phyloP scores from a whole-genome alignment of 345 rosid genomes.

The Firmiana major region DNA sequence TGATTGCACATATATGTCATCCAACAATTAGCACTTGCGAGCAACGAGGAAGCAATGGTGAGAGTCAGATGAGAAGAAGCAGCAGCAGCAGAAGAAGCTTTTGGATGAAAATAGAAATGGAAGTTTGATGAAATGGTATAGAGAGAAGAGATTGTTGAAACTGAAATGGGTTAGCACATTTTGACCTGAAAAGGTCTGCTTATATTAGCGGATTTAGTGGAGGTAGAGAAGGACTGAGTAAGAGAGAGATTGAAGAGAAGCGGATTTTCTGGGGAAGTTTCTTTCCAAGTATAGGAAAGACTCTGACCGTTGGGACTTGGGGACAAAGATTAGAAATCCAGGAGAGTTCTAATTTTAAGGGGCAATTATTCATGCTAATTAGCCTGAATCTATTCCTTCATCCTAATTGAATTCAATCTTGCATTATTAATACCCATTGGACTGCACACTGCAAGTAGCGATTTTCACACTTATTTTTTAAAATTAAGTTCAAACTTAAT shows the following conservation, averaged over 20 bases:
- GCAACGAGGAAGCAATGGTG: neutral
- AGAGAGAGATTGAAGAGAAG: slow-evolving; percentile 10
- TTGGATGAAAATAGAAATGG: neutral
- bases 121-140: neutral
- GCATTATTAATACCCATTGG: too few species aligned
- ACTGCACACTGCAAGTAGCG: too few species aligned
- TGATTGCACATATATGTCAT: slow-evolving; percentile 10
- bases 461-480: too few species aligned
- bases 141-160: slow-evolving; percentile 12
- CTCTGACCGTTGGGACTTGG: neutral
- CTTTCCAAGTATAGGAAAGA: neutral
- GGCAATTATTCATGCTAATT: neutral
- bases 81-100: neutral
- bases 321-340: neutral
- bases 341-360: neutral
- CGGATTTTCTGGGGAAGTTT: neutral
- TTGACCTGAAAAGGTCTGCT: slow-evolving; percentile 40
- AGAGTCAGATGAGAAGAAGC: neutral
- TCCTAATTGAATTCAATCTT: too few species aligned
- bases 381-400: too few species aligned
- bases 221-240: slow-evolving; percentile 33
- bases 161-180: slow-evolving; percentile 27
- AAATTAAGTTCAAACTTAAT: too few species aligned
- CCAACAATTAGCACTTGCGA: neutral
- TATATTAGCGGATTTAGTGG: slow-evolving; percentile 43